Evolutionary conservation across 768 basidiomycete genomes (phyloP).

Genomic region (Leccinellum albellum): DNA sequence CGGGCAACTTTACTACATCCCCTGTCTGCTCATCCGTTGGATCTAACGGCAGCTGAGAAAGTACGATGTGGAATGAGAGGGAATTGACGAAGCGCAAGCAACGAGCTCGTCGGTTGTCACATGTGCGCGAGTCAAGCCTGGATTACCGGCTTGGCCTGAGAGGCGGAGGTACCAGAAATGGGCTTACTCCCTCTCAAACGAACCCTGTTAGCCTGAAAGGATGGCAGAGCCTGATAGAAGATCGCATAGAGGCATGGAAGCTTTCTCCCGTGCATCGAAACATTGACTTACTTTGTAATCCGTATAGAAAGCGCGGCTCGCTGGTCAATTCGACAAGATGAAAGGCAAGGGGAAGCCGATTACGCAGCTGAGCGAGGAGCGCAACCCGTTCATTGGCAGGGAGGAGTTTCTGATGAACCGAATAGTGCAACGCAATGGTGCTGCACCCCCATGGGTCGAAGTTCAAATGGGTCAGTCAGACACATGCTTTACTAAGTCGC

Average conservation of each 20-base stretch:
- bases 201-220: constrained; percentile 69
- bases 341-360: constrained; percentile 63
- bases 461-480: constrained; percentile 58
- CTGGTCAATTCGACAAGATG: constrained; percentile 69
- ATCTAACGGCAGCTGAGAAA: constrained; percentile 33
- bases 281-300: background rate
- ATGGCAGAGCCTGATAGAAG: constrained; percentile 73
- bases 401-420: constrained; percentile 86
- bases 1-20: constrained; percentile 41
- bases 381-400: constrained; percentile 65
- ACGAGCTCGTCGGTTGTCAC: constrained; percentile 52
- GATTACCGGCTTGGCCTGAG: constrained; percentile 70
- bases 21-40: constrained; percentile 11
- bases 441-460: constrained; percentile 84
- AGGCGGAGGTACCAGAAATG: constrained; percentile 9
- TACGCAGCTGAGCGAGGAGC: constrained; percentile 38
- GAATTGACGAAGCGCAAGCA: constrained; percentile 51
- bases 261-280: background rate
- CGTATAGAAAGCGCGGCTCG: constrained; percentile 56
- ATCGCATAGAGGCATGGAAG: constrained; percentile 65
- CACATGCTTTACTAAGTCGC: background rate
- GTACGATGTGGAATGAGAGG: constrained; percentile 40
- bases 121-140: constrained; percentile 67
- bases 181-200: constrained; percentile 24
- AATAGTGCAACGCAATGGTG: constrained; percentile 78